Evolutionary conservation across 345 rosid species (phyloP).

Genomic region (Raphanus raphanistrum): DNA sequence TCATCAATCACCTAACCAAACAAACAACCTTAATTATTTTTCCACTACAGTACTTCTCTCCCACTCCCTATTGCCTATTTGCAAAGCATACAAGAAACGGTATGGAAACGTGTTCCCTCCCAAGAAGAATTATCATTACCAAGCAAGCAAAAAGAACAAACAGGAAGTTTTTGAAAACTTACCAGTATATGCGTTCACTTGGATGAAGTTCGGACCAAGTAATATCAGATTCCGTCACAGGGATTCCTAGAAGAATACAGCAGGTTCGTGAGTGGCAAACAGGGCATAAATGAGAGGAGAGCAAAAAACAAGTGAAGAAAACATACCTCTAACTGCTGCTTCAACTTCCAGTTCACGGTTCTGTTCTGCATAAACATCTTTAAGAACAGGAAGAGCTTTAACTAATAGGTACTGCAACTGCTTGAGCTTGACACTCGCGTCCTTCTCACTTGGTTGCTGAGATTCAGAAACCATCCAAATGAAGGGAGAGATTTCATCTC

Average conservation of each 20-base stretch:
- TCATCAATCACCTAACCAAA: conserved; percentile 1
- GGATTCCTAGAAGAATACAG: conserved; percentile 20
- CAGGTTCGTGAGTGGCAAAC: not conserved
- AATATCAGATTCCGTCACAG: conserved; percentile 25
- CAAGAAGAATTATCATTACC: not conserved
- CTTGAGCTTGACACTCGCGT: conserved; percentile 26
- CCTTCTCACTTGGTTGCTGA: conserved; percentile 14
- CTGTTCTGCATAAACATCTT: conserved; percentile 32
- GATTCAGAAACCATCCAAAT: not conserved
- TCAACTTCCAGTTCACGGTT: conserved; percentile 42
- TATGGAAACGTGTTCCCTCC: not conserved
- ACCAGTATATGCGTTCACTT: conserved; percentile 40
- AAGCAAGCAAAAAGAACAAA: not conserved
- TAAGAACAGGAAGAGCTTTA: conserved; percentile 39
- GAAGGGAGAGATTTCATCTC: not conserved
- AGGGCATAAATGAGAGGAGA: not conserved
- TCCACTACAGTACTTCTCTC: not conserved
- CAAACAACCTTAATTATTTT: not conserved
- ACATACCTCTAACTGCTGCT: conserved; percentile 28
- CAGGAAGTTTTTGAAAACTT: not conserved
- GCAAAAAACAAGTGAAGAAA: not conserved
- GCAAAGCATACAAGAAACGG: conserved; percentile 2
- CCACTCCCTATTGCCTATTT: conserved; percentile 11
- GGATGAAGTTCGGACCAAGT: conserved; percentile 22
- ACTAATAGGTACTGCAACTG: conserved; percentile 40